Percentiles rank a stretch among this genome's conserved stretches.
Evolutionary conservation across 768 basidiomycete genomes (phyloP).

Genomic region (Amanita molliuscula): DNA sequence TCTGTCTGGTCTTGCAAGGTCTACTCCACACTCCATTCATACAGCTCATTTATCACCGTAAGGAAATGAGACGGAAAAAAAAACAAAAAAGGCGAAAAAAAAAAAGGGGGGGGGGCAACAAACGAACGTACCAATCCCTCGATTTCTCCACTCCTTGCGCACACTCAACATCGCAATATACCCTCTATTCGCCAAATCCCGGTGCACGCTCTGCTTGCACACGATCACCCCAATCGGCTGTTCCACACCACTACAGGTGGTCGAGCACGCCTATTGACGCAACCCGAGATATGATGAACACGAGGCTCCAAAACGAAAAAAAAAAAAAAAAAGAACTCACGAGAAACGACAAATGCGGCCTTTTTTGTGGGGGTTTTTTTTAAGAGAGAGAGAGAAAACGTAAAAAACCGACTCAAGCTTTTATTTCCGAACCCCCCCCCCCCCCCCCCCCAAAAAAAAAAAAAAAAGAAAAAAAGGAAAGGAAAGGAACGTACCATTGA

Average conservation of each 20-base stretch:
- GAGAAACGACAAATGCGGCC: slow-evolving; percentile 86
- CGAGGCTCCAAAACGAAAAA: neutral
- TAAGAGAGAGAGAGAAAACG: too few relatives aligned
- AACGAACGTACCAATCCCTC: slow-evolving; percentile 73
- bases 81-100: slow-evolving; percentile 10
- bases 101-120: slow-evolving; percentile 26
- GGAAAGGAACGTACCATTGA: slow-evolving; percentile 63
- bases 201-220: slow-evolving; percentile 93
- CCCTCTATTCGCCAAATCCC: slow-evolving; percentile 66
- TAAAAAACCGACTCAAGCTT: too few relatives aligned
- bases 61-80: too few relatives aligned
- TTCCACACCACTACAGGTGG: too few relatives aligned
- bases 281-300: neutral
- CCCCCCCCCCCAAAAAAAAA: too few relatives aligned
- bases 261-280: slow-evolving; percentile 44
- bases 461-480: neutral
- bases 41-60: too few relatives aligned
- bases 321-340: slow-evolving; percentile 22
- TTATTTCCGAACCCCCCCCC: too few relatives aligned
- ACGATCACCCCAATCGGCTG: slow-evolving; percentile 85
- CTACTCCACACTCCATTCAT: too few relatives aligned
- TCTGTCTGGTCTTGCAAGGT: too few relatives aligned
- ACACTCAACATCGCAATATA: slow-evolving; percentile 99
- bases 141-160: slow-evolving; percentile 71
- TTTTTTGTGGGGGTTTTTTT: slow-evolving; percentile 22